A percentile compares a stretch with the other conserved stretches of the same genome.
These are phyloP conservation scores for Apiotrichum gamsii DNA, from an alignment of 1,284 basidiomycete species.

Conservation along the genomic window DNA sequence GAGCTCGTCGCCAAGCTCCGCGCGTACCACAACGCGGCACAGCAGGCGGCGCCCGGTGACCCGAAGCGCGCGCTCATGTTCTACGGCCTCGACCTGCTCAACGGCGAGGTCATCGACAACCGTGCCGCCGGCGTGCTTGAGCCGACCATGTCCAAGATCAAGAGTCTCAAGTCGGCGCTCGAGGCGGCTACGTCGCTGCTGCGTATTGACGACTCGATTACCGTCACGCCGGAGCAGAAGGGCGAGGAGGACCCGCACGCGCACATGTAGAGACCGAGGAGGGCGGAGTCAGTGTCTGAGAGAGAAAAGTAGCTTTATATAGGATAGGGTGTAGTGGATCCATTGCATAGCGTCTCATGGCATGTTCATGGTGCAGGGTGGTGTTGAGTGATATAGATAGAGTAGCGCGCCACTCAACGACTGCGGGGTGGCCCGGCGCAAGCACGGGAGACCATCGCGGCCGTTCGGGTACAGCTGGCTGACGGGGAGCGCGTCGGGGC, in stretches of 20 bases:
- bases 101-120: constrained; percentile 93
- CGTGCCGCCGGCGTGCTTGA: constrained; percentile 88
- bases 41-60: constrained; percentile 81
- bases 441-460: constrained; percentile 52
- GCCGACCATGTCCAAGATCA: constrained; percentile 94
- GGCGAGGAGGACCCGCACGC: constrained; percentile 61
- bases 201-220: constrained; percentile 77
- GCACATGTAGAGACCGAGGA: constrained; percentile 43
- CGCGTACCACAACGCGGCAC: constrained; percentile 94
- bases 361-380: not conserved
- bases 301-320: not conserved
- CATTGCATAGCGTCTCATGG: constrained; percentile 3
- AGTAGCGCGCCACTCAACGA: constrained; percentile 91
- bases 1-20: constrained; percentile 95
- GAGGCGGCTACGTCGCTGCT: constrained; percentile 93
- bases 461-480: constrained; percentile 34
- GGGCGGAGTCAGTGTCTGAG: not conserved
- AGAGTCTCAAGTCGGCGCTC: constrained; percentile 90
- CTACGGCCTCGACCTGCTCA: constrained; percentile 90
- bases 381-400: too few species aligned
- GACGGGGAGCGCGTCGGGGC: constrained; percentile 48
- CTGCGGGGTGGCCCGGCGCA: constrained; percentile 70
- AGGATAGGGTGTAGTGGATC: constrained; percentile 8
- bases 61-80: constrained; percentile 92
- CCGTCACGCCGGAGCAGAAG: constrained; percentile 58